Base-by-base conservation (phyloP, 1,139 yeast species). In the Pichia sp. region DNA sequence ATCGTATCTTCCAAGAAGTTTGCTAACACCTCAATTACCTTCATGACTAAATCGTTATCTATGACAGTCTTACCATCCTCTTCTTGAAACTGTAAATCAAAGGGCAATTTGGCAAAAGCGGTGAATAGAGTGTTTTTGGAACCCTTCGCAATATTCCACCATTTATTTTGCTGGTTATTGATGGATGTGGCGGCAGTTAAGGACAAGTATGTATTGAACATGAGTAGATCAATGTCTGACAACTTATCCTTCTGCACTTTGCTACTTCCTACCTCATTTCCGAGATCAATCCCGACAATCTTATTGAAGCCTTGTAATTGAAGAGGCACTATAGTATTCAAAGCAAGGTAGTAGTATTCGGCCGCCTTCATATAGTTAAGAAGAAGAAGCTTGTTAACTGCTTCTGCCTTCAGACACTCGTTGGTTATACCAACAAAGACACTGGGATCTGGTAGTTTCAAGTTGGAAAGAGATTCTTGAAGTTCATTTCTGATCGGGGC, bases 361-460 rank as follows among this genome's bases (percentile, higher is more conserved):
- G 49, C 48, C 3, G 43, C 38, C 22, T 44, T 48, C 32, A 55
- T 41, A 16, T 45, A 43, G 20, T 52, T 50, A 15, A 67, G 46
- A 2, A 66, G 44, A 8, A 72, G 44, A 4, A 70, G 45, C 41
- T 66, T 63, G 42, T 67, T 65, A 2, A 58, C 53, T 5, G 35
- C 30, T 6, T 10, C 16, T 22, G 51, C 51, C 10, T 53, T 45
- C 39, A 62, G 56, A 2, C 56, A 50, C 27, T 66, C 71, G 23
- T 62, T 58, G 29, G 70, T 49, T 5, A 61, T 50, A 7, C 64
- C 52, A 3, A 64, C 51, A 29, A 74, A 45, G 3, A 59, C 48
- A 6, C 66, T 57, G n/a, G 70, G 42, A 29, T 74, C 80, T 0
- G 85, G 84, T 5, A 77, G 47, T 17, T 59, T 54, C 13, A 55